Percentiles rank a stretch among this genome's conserved stretches.
Conservation (phyloP, 495 filamentous ascomycete genomes). For the Penicillium herquei region DNA sequence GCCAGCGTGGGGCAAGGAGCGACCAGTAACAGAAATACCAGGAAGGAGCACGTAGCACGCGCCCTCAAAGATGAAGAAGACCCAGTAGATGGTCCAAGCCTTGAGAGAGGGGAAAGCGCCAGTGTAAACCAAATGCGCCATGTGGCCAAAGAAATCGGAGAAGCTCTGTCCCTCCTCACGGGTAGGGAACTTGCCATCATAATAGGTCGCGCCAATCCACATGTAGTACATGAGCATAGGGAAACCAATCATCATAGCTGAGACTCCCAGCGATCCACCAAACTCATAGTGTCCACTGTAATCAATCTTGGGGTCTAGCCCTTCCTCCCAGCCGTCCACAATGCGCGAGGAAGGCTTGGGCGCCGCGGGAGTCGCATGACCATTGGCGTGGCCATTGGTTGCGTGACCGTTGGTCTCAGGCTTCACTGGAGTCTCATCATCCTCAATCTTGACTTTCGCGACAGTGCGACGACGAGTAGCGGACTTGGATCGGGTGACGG, state of each 20-base stretch:
- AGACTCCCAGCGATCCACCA: conserved; percentile 74
- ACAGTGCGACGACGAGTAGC: conserved; percentile 35
- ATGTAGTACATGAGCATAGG: conserved; percentile 97
- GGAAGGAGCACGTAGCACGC: conserved; percentile 79
- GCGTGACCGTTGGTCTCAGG: conserved; percentile 40
- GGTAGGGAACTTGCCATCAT: conserved; percentile 75
- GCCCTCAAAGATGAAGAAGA: conserved; percentile 80
- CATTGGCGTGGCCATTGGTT: conserved; percentile 37
- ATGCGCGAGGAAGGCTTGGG: conserved; percentile 36
- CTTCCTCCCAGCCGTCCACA: conserved; percentile 65
- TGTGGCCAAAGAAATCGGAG: conserved; percentile 63
- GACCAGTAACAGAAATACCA: conserved; percentile 79
- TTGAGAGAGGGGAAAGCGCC: conserved; percentile 75
- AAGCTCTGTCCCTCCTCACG: conserved; percentile 64
- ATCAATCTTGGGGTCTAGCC: conserved; percentile 75
- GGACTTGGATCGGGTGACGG: conserved; percentile 27
- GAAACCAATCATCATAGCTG: conserved; percentile 87
- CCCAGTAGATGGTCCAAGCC: conserved; percentile 93
- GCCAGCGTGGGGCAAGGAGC: conserved; percentile 76
- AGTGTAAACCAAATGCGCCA: conserved; percentile 69
- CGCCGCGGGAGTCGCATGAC: not conserved
- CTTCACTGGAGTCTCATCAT: conserved; percentile 28
- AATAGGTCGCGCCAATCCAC: conserved; percentile 95
- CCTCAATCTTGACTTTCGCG: conserved; percentile 31
- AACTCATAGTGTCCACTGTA: conserved; percentile 83